Evolutionary conservation across 495 filamentous ascomycete species (phyloP).

Genomic region (Gamarada debralockiae): DNA sequence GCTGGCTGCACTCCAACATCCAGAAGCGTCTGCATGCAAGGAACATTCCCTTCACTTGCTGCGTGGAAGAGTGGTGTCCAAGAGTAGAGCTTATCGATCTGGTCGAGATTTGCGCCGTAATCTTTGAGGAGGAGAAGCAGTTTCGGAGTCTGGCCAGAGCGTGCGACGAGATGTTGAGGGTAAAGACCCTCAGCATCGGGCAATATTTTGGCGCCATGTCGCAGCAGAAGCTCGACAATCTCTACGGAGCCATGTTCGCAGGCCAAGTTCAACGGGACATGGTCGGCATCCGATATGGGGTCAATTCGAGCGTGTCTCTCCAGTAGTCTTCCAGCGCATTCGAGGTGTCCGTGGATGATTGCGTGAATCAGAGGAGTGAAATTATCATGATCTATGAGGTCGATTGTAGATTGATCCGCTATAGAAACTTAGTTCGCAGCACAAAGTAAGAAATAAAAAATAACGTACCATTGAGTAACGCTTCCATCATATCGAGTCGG

Average conservation of each 20-base stretch:
- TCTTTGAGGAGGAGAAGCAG: constrained; percentile 75
- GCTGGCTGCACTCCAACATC: constrained; percentile 68
- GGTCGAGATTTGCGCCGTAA: constrained; percentile 88
- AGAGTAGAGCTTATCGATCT: constrained; percentile 90
- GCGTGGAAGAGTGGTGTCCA: constrained; percentile 98
- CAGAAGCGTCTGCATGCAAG: constrained; percentile 75
- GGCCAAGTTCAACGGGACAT: constrained; percentile 90
- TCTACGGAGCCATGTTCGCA: constrained; percentile 84
- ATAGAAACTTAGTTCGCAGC: background rate
- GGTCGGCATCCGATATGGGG: constrained; percentile 77
- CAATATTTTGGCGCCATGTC: constrained; percentile 70
- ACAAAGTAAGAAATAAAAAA: background rate
- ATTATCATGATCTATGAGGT: constrained; percentile 91
- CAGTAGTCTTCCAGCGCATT: constrained; percentile 75
- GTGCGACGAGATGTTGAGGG: constrained; percentile 95
- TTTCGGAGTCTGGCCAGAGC: constrained; percentile 76
- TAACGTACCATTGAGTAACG: constrained; percentile 54
- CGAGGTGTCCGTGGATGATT: constrained; percentile 78
- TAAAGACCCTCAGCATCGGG: constrained; percentile 95
- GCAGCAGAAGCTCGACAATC: constrained; percentile 80
- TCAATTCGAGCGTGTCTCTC: constrained; percentile 71
- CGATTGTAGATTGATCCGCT: constrained; percentile 60
- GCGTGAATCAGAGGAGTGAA: constrained; percentile 94
- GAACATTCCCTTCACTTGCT: constrained; percentile 91
- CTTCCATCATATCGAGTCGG: constrained; percentile 74